phyloP scores from a whole-genome alignment of 805 yeast genomes.

The Ogataea degrootiae region DNA sequence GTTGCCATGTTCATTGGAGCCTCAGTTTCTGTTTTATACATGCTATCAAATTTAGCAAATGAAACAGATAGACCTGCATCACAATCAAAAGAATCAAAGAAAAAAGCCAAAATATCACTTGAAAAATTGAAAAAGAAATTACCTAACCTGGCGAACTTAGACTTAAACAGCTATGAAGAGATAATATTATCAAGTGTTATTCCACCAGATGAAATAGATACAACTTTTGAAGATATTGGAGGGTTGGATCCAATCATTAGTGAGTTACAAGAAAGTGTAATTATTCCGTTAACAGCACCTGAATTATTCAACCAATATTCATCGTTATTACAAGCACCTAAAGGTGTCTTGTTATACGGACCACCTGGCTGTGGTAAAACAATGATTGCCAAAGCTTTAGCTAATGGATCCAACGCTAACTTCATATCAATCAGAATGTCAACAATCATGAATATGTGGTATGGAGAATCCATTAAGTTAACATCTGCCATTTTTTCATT shows the following conservation, averaged over 20 bases:
- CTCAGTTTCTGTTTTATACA: slow-evolving; percentile 49
- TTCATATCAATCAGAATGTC: slow-evolving; percentile 91
- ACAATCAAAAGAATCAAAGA: slow-evolving; percentile 55
- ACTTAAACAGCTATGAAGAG: slow-evolving; percentile 69
- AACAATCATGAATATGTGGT: slow-evolving; percentile 94
- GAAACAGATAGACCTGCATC: slow-evolving; percentile 31
- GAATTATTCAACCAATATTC: slow-evolving; percentile 68
- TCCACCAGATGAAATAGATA: slow-evolving; percentile 76
- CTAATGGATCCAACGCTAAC: slow-evolving; percentile 86
- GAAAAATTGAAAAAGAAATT: slow-evolving; percentile 52
- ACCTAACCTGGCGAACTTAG: slow-evolving; percentile 49
- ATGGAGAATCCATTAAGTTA: slow-evolving; percentile 91
- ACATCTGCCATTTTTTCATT: slow-evolving; percentile 89
- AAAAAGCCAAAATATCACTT: slow-evolving; percentile 51
- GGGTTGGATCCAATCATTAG: slow-evolving; percentile 80
- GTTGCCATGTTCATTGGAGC: slow-evolving; percentile 38
- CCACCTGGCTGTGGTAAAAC: slow-evolving; percentile 99
- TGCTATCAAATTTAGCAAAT: slow-evolving; percentile 30
- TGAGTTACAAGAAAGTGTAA: slow-evolving; percentile 82
- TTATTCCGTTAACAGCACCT: slow-evolving; percentile 81
- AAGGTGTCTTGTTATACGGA: slow-evolving; percentile 87
- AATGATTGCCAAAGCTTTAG: slow-evolving; percentile 93
- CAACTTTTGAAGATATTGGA: slow-evolving; percentile 78
- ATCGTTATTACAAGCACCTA: slow-evolving; percentile 76
- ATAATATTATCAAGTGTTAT: slow-evolving; percentile 74